Conservation (phyloP, 1,284 basidiomycete genomes). For the Sphagnurus paluster region DNA sequence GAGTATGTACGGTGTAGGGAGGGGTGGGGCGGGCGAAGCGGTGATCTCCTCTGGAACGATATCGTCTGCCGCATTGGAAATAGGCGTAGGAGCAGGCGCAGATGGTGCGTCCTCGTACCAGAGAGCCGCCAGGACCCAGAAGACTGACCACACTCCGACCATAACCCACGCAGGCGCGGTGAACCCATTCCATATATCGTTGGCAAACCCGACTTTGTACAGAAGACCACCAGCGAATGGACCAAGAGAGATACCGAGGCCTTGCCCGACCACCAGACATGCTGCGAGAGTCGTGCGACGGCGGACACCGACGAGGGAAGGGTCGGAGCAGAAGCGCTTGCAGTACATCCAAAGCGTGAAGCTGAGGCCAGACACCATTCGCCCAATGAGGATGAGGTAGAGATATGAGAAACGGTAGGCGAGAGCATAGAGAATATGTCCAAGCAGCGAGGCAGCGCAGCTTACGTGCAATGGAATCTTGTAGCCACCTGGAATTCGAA, state of each 20-base stretch:
- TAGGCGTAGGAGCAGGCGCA: conserved; percentile 4
- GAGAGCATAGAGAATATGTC: conserved; percentile 41
- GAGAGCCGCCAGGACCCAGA: conserved; percentile 44
- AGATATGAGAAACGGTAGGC: conserved; percentile 42
- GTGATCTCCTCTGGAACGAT: conserved; percentile 5
- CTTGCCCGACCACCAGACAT: conserved; percentile 65
- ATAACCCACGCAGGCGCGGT: conserved; percentile 72
- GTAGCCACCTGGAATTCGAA: conserved; percentile 67
- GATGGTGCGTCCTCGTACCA: conserved; percentile 55
- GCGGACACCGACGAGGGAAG: conserved; percentile 64
- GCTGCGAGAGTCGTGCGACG: conserved; percentile 63
- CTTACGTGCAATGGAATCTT: conserved; percentile 45
- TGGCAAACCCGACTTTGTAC: conserved; percentile 55
- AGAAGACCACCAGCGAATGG: conserved; percentile 68
- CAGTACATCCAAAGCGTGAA: conserved; percentile 47
- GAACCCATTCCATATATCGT: conserved; percentile 52
- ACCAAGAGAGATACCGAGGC: conserved; percentile 61
- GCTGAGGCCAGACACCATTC: conserved; percentile 50
- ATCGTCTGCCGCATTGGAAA: not conserved
- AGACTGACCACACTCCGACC: conserved; percentile 52
- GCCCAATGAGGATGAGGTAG: conserved; percentile 49
- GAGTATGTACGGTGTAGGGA: conserved; percentile 12
- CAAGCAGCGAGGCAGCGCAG: conserved; percentile 35
- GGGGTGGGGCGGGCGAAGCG: not conserved
- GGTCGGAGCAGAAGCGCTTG: conserved; percentile 66